Evolutionary conservation across 768 basidiomycete species (phyloP).

Genomic region (Boletales sp.): DNA sequence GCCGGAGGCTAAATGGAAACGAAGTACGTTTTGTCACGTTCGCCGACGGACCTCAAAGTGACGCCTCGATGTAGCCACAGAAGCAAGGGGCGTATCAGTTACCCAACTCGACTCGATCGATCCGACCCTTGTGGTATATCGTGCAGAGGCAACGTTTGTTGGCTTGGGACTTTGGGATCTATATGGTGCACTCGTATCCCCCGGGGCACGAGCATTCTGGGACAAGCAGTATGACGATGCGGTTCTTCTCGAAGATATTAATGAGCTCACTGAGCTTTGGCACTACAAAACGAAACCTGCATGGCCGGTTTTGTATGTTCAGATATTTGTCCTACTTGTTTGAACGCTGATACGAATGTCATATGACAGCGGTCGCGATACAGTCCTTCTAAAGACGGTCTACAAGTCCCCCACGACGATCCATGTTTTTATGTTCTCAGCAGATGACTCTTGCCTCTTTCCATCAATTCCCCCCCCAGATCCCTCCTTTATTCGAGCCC

Average conservation of each 20-base stretch:
- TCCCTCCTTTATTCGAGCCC: slow-evolving; percentile 82
- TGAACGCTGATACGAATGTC: slow-evolving; percentile 1
- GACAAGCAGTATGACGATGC: slow-evolving; percentile 90
- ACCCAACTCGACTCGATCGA: slow-evolving; percentile 97
- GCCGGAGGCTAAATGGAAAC: slow-evolving; percentile 96
- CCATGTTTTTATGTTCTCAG: slow-evolving; percentile 93
- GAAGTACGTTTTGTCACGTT: slow-evolving; percentile 51
- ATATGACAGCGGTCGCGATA: slow-evolving; percentile 74
- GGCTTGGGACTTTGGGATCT: slow-evolving; percentile 96
- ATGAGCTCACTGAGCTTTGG: slow-evolving; percentile 90
- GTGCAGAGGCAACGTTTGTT: slow-evolving; percentile 96
- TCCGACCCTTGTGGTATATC: slow-evolving; percentile 91
- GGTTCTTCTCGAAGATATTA: slow-evolving; percentile 81
- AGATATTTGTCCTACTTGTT: slow-evolving; percentile 7
- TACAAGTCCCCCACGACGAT: slow-evolving; percentile 96
- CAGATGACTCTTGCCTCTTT: slow-evolving; percentile 85
- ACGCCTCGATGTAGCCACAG: slow-evolving; percentile 52
- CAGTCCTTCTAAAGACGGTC: slow-evolving; percentile 88
- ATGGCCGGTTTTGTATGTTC: slow-evolving; percentile 87
- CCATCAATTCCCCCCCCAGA: slow-evolving; percentile 65
- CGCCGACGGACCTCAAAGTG: background rate
- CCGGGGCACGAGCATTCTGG: slow-evolving; percentile 80
- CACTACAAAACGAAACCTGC: slow-evolving; percentile 86
- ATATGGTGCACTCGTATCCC: slow-evolving; percentile 81
- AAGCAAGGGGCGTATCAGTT: slow-evolving; percentile 86